Base-by-base conservation (phyloP, 2,329 filamentous ascomycete species). In the Sphaceloma murrayae region DNA sequence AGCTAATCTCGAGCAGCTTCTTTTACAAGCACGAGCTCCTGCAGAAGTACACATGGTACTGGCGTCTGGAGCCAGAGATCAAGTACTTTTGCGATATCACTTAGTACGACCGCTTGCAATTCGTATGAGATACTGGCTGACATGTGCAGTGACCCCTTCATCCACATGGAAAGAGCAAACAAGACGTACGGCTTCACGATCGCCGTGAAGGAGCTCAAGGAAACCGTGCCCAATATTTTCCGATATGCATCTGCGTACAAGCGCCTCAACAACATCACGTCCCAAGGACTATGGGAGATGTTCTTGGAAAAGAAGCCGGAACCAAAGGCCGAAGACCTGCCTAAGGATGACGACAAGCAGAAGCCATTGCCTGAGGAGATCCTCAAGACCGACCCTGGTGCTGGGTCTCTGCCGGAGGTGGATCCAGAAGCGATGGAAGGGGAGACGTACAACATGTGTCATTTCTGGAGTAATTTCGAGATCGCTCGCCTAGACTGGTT, bases 61-160 rank as follows among this genome's bases (percentile, higher is more conserved):
- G 91, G 91, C 86, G 91, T 51, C 72, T 98, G 56, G 91, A 98
- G 73, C 91, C 91, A 52, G 91, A 98, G 67, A 96, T 98, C 76
- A 95, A 89, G 69, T 98, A 96, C 69, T 98, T 98, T 69, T 98
- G 91, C 66, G 91, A 98, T 62, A 96, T 98, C 54, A 98, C 91
- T 52, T 98, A 98, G 85, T 89, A 78, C 50, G 78, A 61, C 57
- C 53, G 26, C 24, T 11, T 5, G 31, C 13, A 26, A 8, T n/a
- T 9, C 22, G 17, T 4, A 21, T 13, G 3, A 5, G 8, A 21
- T n/a, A 22, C 14, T 46, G 51, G 40, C 62, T 69, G 49, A 70
- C 55, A 32, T 24, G 11, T 33, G 10, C 51, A 89, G 85, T 60
- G 91, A 98, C 62, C 91, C 91, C 1, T 98, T 98, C 70, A 73